A percentile compares a stretch with the other conserved stretches of the same genome.
These are phyloP conservation scores for Paragyromitra xinjiangensis DNA, from an alignment of 495 filamentous ascomycete species.

Conservation along the genomic window DNA sequence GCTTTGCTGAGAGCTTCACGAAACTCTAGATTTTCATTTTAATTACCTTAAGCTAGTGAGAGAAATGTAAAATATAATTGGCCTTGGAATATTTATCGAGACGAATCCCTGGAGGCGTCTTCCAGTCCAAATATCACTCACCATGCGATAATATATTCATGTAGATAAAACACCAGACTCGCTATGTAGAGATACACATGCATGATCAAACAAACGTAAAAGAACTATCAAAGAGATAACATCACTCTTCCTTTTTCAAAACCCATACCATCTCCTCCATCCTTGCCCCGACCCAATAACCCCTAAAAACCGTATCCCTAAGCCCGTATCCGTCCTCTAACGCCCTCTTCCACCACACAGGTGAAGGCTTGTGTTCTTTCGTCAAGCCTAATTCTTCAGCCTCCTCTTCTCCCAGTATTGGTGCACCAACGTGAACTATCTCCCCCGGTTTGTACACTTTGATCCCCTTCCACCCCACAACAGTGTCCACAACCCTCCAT, in stretches of 20 bases:
- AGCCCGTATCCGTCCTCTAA: conserved; percentile 57
- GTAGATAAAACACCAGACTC: conserved; percentile 16
- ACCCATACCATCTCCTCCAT: conserved; percentile 70
- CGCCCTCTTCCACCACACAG: conserved; percentile 52
- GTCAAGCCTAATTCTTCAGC: conserved; percentile 53
- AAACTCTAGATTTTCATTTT: background rate
- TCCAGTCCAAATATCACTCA: background rate
- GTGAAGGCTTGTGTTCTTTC: conserved; percentile 47
- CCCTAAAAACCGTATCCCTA: conserved; percentile 59
- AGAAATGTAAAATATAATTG: background rate
- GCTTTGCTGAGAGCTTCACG: background rate
- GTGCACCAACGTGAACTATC: conserved; percentile 54
- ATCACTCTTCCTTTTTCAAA: conserved; percentile 62
- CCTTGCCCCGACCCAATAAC: conserved; percentile 71
- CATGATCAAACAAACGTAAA: conserved; percentile 4
- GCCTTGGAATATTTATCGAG: too few relatives aligned
- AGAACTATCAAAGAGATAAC: conserved; percentile 20
- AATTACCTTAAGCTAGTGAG: background rate
- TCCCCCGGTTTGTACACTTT: conserved; percentile 69
- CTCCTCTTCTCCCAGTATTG: conserved; percentile 51
- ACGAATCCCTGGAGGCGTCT: background rate
- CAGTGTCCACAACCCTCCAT: conserved; percentile 76
- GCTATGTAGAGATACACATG: conserved; percentile 8
- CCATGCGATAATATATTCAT: conserved; percentile 9
- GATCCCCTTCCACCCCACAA: conserved; percentile 77